phyloP scores from a whole-genome alignment of 2,329 filamentous ascomycete species.

The Aspergillus viridinutans region DNA sequence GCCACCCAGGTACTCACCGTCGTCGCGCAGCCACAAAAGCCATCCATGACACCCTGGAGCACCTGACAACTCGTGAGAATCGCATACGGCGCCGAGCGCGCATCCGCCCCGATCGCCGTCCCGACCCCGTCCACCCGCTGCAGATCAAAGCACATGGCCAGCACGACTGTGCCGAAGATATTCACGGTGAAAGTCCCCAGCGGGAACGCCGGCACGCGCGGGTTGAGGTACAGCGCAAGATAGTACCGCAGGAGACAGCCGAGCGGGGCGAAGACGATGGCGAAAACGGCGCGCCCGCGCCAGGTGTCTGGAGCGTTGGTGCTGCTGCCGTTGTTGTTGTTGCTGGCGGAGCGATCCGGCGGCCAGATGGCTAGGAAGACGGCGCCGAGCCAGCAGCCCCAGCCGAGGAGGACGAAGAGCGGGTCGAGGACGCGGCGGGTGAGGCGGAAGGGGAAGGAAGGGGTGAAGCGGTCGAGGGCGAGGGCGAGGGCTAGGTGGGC shows the following conservation, averaged over 20 bases:
- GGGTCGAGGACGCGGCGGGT: slow-evolving; percentile 62
- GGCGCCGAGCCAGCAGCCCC: slow-evolving; percentile 73
- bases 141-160: slow-evolving; percentile 75
- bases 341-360: slow-evolving; percentile 48
- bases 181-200: slow-evolving; percentile 84
- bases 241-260: slow-evolving; percentile 77
- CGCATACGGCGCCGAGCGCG: slow-evolving; percentile 21
- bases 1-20: slow-evolving; percentile 65
- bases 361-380: slow-evolving; percentile 68
- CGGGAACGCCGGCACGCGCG: slow-evolving; percentile 63
- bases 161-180: slow-evolving; percentile 66
- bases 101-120: slow-evolving; percentile 41
- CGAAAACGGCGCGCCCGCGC: slow-evolving; percentile 72
- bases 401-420: slow-evolving; percentile 59
- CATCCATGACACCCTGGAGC: slow-evolving; percentile 62
- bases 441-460: slow-evolving; percentile 56
- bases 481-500: slow-evolving; percentile 73
- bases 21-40: slow-evolving; percentile 63
- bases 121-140: slow-evolving; percentile 58
- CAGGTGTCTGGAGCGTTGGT: slow-evolving; percentile 50
- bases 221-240: slow-evolving; percentile 66
- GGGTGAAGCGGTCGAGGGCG: slow-evolving; percentile 54
- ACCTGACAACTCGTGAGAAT: slow-evolving; percentile 59
- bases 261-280: slow-evolving; percentile 75
- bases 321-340: not conserved